A percentile compares a stretch with the other conserved stretches of the same genome.
Evolutionary conservation across 768 basidiomycete species (phyloP).

Genomic region (Vishniacozyma victoriae): DNA sequence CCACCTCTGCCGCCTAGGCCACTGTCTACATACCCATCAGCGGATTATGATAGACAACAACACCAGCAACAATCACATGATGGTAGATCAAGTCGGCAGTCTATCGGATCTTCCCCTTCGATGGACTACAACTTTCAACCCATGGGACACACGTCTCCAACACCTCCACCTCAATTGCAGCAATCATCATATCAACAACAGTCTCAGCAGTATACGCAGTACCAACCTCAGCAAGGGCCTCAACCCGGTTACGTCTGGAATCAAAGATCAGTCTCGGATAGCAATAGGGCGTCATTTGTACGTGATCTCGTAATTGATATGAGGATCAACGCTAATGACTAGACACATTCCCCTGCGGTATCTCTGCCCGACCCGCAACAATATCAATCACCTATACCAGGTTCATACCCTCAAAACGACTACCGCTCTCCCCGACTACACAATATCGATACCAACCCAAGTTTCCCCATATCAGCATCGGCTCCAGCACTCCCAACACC

Average conservation of each 20-base stretch:
- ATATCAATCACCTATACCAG: neutral
- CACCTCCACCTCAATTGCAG: neutral
- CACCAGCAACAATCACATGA: neutral
- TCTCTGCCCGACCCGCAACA: no score
- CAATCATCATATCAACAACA: neutral
- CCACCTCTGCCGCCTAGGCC: slow-evolving; percentile 4
- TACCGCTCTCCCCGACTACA: neutral
- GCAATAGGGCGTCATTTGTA: no score
- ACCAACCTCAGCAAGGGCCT: neutral
- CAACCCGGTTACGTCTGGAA: no score
- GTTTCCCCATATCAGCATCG: neutral
- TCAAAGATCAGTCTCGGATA: no score
- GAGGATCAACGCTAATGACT: no score
- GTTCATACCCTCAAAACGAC: neutral
- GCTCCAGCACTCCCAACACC: neutral
- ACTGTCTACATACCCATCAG: neutral
- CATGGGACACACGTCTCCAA: neutral
- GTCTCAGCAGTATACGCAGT: neutral
- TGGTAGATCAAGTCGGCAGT: neutral
- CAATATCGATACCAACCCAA: slow-evolving; percentile 2
- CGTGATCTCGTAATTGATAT: no score
- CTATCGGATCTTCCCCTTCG: neutral
- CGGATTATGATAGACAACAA: neutral
- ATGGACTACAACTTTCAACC: slow-evolving; percentile 1
- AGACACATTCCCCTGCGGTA: no score